Conservation (phyloP, 768 basidiomycete genomes). For the Hericium coralloides region DNA sequence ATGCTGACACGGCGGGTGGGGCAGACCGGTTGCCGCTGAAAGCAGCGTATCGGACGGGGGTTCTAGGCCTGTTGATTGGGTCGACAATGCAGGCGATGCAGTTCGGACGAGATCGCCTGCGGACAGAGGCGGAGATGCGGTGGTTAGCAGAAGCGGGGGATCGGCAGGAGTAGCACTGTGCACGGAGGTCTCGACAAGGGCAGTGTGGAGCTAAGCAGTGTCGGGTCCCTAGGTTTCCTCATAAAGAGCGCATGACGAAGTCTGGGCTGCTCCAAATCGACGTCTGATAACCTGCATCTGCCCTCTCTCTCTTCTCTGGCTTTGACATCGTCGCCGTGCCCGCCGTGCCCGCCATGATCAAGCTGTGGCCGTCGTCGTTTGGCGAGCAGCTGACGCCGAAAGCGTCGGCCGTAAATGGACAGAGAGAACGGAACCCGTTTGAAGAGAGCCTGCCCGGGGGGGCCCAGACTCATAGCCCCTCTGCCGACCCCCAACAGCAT, state of each 20-base stretch:
- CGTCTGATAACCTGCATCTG: neutral
- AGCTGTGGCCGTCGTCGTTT: slow-evolving; percentile 51
- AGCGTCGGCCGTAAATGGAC: slow-evolving; percentile 21
- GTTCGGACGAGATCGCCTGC: slow-evolving; percentile 21
- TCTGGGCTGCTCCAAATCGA: too few species aligned
- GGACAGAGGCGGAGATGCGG: slow-evolving; percentile 17
- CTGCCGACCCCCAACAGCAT: slow-evolving; percentile 16
- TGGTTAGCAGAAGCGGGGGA: slow-evolving; percentile 10
- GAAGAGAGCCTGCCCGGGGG: slow-evolving; percentile 12
- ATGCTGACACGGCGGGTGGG: slow-evolving; percentile 1
- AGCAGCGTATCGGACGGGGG: slow-evolving; percentile 17
- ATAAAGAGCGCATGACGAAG: neutral
- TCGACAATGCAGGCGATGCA: slow-evolving; percentile 34
- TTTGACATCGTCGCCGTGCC: neutral
- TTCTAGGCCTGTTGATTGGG: slow-evolving; percentile 54
- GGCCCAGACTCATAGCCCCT: slow-evolving; percentile 11
- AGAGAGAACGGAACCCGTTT: slow-evolving; percentile 21
- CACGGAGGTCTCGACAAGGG: neutral
- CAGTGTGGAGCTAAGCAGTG: neutral
- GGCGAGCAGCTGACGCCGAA: slow-evolving; percentile 49
- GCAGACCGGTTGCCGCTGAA: slow-evolving; percentile 13
- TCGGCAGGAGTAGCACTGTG: neutral
- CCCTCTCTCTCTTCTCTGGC: slow-evolving; percentile 1
- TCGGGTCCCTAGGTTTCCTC: neutral
- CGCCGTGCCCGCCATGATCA: slow-evolving; percentile 40